phyloP scores from a whole-genome alignment of 306 rosid species.

The Canavalia gladiata region DNA sequence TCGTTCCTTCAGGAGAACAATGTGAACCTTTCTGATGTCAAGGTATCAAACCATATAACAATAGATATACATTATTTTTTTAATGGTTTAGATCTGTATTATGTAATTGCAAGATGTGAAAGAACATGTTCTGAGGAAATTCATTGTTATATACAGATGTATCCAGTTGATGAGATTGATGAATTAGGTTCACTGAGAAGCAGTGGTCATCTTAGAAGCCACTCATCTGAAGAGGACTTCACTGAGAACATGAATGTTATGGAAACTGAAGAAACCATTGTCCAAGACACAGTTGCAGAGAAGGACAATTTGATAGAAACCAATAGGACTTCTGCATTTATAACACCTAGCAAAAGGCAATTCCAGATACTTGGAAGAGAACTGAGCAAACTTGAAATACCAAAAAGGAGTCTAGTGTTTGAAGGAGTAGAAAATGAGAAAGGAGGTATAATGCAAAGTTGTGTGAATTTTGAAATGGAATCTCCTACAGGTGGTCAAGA shows the following conservation, averaged over 20 bases:
- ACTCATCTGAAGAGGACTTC: conserved; percentile 84
- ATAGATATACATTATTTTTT: conserved; percentile 29
- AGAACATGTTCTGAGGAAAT: conserved; percentile 45
- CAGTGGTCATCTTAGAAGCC: conserved; percentile 69
- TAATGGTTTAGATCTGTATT: conserved; percentile 20
- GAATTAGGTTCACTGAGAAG: conserved; percentile 58
- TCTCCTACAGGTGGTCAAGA: conserved; percentile 45
- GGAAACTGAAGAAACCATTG: conserved; percentile 55
- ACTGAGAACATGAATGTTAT: conserved; percentile 56
- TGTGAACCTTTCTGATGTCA: conserved; percentile 81
- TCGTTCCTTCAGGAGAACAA: conserved; percentile 86
- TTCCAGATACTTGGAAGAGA: conserved; percentile 49
- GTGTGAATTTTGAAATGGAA: conserved; percentile 36
- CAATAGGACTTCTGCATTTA: conserved; percentile 41
- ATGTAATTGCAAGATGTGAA: conserved; percentile 6
- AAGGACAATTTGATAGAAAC: conserved; percentile 49
- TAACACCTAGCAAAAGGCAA: conserved; percentile 50
- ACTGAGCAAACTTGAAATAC: conserved; percentile 68
- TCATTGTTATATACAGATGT: conserved; percentile 67
- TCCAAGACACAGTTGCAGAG: conserved; percentile 47
- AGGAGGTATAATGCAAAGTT: conserved; percentile 32
- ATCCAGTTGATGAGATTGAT: conserved; percentile 70
- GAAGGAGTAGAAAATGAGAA: conserved; percentile 55
- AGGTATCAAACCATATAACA: conserved; percentile 63
- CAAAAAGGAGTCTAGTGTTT: conserved; percentile 47